These are phyloP conservation scores for Pelargonium cotyledonis DNA, from an alignment of 441 rosid genomes.

Conservation along the genomic window DNA sequence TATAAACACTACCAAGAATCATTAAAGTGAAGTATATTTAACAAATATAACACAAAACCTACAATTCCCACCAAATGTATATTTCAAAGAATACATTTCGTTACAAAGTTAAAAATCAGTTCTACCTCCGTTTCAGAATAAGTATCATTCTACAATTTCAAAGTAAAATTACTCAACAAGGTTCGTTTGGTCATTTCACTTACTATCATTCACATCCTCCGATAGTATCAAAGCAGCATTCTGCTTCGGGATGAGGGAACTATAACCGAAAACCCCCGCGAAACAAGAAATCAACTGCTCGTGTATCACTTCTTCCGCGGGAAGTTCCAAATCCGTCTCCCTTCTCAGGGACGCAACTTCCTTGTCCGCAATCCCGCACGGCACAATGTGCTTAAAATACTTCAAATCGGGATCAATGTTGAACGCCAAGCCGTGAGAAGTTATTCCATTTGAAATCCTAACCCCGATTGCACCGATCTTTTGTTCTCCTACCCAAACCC, in stretches of 20 bases:
- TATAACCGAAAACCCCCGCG: constrained; percentile 49
- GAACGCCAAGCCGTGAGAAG: constrained; percentile 87
- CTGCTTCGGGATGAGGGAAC: constrained; percentile 44
- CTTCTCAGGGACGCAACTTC: constrained; percentile 69
- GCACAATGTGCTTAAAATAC: constrained; percentile 77
- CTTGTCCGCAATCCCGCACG: constrained; percentile 85
- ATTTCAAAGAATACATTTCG: no score
- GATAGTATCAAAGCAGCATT: constrained; percentile 20
- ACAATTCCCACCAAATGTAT: no score
- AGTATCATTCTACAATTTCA: no score
- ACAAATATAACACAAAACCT: no score
- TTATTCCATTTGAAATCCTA: constrained; percentile 62
- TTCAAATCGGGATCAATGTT: constrained; percentile 73
- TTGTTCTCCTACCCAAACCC: constrained; percentile 84
- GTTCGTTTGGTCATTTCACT: no score
- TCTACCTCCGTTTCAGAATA: no score
- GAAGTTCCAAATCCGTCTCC: constrained; percentile 57
- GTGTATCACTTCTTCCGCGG: constrained; percentile 60
- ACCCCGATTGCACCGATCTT: constrained; percentile 94
- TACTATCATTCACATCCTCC: no score
- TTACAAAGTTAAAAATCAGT: no score
- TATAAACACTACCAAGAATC: no score
- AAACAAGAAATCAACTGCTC: constrained; percentile 79
- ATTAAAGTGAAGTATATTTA: no score
- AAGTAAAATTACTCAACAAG: no score